Conservation (phyloP, 176 grass and related monocot genomes). For the Echinochloa phyllopogon region DNA sequence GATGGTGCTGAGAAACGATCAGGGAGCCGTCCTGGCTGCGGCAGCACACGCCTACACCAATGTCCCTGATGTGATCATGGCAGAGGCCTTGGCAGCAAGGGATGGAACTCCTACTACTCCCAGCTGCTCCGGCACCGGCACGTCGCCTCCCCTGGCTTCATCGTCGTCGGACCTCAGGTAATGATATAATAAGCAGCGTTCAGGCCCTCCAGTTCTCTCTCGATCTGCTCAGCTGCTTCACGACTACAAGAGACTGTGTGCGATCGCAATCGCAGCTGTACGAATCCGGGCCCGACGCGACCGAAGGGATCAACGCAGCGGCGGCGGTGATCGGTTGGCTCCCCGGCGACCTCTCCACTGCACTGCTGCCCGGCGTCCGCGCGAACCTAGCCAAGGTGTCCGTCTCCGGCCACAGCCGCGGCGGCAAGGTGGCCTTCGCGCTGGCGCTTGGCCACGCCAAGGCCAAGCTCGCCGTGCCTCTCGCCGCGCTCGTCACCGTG, state of each 20-base stretch:
- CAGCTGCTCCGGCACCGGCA: slow-evolving; percentile 74
- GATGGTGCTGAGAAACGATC: too few species aligned
- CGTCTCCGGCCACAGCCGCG: slow-evolving; percentile 84
- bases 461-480: not conserved
- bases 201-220: too few species aligned
- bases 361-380: slow-evolving; percentile 37
- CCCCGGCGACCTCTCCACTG: slow-evolving; percentile 34
- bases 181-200: too few species aligned
- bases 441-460: slow-evolving; percentile 56
- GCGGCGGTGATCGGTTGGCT: slow-evolving; percentile 69
- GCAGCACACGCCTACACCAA: too few species aligned
- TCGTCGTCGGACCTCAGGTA: slow-evolving; percentile 74
- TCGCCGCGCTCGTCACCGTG: slow-evolving; percentile 69
- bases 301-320: slow-evolving; percentile 65
- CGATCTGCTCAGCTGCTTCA: too few species aligned
- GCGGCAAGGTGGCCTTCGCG: slow-evolving; percentile 84
- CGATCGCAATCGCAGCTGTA: slow-evolving; percentile 72
- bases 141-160: slow-evolving; percentile 85
- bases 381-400: slow-evolving; percentile 47
- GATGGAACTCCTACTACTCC: slow-evolving; percentile 83
- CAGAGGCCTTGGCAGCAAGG: too few species aligned
- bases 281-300: slow-evolving; percentile 63
- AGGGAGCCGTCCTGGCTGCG: too few species aligned
- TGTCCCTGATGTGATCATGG: too few species aligned
- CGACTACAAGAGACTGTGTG: not conserved